Percentiles rank a stretch among this genome's conserved stretches.
These are phyloP conservation scores for Pythium scleroteichum DNA, from an alignment of 352 stramenopile species.

Conservation along the genomic window DNA sequence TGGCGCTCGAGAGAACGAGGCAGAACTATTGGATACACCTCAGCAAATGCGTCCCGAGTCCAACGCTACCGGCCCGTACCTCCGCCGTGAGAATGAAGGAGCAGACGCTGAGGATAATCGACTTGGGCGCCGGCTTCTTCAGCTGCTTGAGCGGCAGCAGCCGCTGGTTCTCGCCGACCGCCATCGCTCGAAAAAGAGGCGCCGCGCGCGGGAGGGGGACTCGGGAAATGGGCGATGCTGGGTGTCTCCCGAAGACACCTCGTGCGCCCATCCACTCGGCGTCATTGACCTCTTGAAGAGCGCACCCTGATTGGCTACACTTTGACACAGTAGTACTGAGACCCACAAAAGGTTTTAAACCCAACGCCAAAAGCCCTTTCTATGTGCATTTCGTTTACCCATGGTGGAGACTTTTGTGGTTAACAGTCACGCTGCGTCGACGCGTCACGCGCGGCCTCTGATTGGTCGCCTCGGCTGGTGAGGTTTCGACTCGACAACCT, in stretches of 20 bases:
- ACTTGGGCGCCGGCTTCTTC: constrained; percentile 37
- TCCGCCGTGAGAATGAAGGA: constrained; percentile 88
- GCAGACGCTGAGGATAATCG: constrained; percentile 85
- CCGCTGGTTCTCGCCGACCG: constrained; percentile 20
- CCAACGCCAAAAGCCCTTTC: no score
- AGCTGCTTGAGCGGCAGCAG: constrained; percentile 17
- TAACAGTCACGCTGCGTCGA: no score
- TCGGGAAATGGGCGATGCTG: background rate
- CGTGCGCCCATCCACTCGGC: no score
- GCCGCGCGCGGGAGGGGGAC: no score
- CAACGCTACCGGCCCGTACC: constrained; percentile 34
- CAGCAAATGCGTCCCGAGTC: constrained; percentile 16
- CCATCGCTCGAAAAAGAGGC: constrained; percentile 9
- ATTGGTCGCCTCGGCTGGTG: constrained; percentile 7
- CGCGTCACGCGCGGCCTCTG: background rate
- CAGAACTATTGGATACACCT: constrained; percentile 66
- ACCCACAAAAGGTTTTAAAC: constrained; percentile 6
- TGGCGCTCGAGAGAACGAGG: constrained; percentile 82
- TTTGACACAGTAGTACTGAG: background rate
- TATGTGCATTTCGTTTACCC: no score
- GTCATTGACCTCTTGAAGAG: background rate
- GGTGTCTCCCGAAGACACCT: no score
- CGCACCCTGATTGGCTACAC: constrained; percentile 20
- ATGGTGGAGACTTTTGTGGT: background rate
- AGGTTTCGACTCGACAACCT: constrained; percentile 2